These are phyloP conservation scores for Coelastrella sp. DNA, from an alignment of 139 green algal species.

Conservation along the genomic window DNA sequence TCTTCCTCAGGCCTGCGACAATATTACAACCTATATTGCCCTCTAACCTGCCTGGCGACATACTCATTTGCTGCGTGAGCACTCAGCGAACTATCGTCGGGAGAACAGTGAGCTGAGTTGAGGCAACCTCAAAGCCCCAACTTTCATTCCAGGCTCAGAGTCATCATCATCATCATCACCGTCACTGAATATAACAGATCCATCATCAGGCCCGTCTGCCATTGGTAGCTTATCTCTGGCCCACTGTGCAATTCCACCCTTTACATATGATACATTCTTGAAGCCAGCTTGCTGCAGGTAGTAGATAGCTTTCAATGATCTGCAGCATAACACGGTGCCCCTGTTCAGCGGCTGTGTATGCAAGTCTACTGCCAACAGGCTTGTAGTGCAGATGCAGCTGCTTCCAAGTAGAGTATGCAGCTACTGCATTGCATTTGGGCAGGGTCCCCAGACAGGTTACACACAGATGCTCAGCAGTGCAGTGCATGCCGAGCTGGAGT, in stretches of 20 bases:
- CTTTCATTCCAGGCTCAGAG: neutral
- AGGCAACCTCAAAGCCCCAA: slow-evolving; percentile 4
- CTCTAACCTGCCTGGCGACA: too few relatives aligned
- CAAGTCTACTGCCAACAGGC: neutral
- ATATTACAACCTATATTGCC: too few relatives aligned
- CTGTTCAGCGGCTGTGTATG: neutral
- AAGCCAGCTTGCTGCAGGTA: slow-evolving; percentile 53
- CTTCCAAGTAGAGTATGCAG: too few relatives aligned
- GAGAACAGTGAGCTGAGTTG: slow-evolving; percentile 17
- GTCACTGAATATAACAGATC: neutral
- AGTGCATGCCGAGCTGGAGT: too few relatives aligned
- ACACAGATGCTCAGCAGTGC: too few relatives aligned
- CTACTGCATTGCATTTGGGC: too few relatives aligned
- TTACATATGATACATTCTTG: slow-evolving; percentile 45
- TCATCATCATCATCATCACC: slow-evolving; percentile 28
- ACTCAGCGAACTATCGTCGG: neutral
- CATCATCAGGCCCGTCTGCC: slow-evolving; percentile 8
- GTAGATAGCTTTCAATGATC: slow-evolving; percentile 49
- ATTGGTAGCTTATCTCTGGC: slow-evolving; percentile 21
- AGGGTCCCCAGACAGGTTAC: too few relatives aligned
- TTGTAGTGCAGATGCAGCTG: neutral
- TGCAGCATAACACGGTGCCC: neutral
- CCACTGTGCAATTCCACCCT: slow-evolving; percentile 43
- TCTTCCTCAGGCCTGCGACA: too few relatives aligned
- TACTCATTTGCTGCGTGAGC: too few relatives aligned